Conservation (phyloP, 192 early-diverging fungal species). For the Geranomyces variabilis region DNA sequence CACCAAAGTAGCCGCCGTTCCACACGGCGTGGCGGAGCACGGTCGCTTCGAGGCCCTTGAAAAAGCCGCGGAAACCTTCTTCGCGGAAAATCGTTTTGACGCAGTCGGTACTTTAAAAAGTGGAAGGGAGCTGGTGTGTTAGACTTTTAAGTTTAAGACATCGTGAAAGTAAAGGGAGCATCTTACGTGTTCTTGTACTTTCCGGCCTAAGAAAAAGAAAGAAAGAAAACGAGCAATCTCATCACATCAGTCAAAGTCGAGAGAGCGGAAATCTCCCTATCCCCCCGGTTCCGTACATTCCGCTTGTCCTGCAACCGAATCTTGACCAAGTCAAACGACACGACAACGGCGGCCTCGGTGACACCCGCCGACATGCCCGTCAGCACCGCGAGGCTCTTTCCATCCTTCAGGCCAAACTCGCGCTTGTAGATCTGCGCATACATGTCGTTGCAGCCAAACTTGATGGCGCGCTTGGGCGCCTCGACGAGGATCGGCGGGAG, state of each 20-base stretch:
- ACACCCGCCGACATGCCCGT: slow-evolving; percentile 89
- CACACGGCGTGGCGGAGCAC: slow-evolving; percentile 92
- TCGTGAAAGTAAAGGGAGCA: no score
- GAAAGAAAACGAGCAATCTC: no score
- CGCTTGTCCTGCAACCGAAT: slow-evolving; percentile 91
- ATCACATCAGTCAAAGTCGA: no score
- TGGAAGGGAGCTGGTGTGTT: no score
- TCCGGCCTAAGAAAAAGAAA: slow-evolving; percentile 57
- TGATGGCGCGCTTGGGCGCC: slow-evolving; percentile 96
- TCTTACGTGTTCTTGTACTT: slow-evolving; percentile 79
- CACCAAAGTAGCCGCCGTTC: slow-evolving; percentile 97
- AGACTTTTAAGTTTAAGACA: no score
- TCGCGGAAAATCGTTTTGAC: background rate
- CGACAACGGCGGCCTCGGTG: slow-evolving; percentile 91
- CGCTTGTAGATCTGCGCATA: slow-evolving; percentile 58
- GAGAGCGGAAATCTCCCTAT: no score
- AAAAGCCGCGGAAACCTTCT: slow-evolving; percentile 69
- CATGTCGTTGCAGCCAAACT: slow-evolving; percentile 92
- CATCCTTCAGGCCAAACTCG: slow-evolving; percentile 67
- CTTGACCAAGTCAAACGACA: slow-evolving; percentile 92
- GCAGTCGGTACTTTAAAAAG: slow-evolving; percentile 1
- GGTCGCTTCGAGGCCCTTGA: slow-evolving; percentile 91
- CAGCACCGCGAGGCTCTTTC: slow-evolving; percentile 75
- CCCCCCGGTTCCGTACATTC: slow-evolving; percentile 56
- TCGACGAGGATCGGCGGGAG: slow-evolving; percentile 95